Conservation (phyloP, 129 eudicot species). For the Lactuca sativa region DNA sequence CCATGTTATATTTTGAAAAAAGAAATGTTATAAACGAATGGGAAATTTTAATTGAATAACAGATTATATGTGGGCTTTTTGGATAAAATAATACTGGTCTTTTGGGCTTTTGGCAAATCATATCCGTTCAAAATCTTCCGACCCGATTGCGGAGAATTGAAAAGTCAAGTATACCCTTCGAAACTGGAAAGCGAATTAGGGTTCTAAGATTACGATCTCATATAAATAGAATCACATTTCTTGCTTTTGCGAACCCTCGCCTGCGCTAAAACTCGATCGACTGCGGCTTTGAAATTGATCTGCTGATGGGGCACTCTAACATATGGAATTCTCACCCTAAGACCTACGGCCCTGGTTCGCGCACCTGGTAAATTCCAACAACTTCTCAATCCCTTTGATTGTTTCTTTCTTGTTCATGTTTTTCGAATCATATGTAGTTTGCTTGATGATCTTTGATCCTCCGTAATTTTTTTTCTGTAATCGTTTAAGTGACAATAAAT, state of each 20-base stretch:
- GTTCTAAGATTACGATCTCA: slow-evolving; percentile 11
- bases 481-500: neutral
- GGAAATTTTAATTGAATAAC: too few species aligned
- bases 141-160: neutral
- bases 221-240: slow-evolving; percentile 15
- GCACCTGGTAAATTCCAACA: slow-evolving; percentile 53
- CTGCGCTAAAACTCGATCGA: slow-evolving; percentile 23
- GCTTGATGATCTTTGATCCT: neutral
- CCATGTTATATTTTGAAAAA: too few species aligned
- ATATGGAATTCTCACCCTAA: slow-evolving; percentile 90
- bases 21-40: too few species aligned
- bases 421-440: neutral
- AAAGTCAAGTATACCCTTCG: slow-evolving; percentile 9
- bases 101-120: neutral
- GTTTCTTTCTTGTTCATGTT: neutral
- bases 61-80: neutral
- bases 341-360: slow-evolving; percentile 92
- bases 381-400: neutral
- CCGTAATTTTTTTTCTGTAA: neutral
- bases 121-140: slow-evolving; percentile 2
- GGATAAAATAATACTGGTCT: neutral
- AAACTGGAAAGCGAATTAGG: slow-evolving; percentile 15
- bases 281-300: slow-evolving; percentile 18
- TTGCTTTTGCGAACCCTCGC: slow-evolving; percentile 2
- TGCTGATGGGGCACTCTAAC: slow-evolving; percentile 76